Conservation (phyloP, 2,329 filamentous ascomycete species). For the Aspergillus latus region DNA sequence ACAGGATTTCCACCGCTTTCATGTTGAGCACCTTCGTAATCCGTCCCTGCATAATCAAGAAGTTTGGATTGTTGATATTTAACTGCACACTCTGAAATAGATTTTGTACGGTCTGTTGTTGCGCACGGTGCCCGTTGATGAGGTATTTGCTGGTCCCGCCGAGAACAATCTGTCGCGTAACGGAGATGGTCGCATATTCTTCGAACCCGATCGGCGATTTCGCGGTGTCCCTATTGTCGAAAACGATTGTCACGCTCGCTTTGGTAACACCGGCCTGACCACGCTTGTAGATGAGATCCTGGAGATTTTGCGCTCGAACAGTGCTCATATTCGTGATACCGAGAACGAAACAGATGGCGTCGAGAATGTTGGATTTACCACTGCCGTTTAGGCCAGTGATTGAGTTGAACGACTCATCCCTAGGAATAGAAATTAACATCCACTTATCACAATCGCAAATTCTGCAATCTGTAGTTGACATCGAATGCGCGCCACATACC, state of each 20-base stretch:
- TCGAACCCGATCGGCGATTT: conserved; percentile 98
- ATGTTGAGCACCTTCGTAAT: conserved; percentile 99
- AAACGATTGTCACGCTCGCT: conserved; percentile 96
- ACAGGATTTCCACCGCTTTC: conserved; percentile 94
- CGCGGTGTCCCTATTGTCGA: conserved; percentile 93
- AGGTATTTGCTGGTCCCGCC: conserved; percentile 98
- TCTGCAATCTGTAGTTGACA: background rate
- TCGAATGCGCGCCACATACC: conserved; percentile 32
- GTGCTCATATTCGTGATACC: conserved; percentile 97
- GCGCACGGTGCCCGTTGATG: conserved; percentile 95
- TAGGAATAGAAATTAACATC: conserved; percentile 35
- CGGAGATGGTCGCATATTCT: conserved; percentile 92
- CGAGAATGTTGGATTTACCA: conserved; percentile 97
- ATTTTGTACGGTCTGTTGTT: conserved; percentile 97
- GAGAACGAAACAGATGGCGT: conserved; percentile 96
- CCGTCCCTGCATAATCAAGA: conserved; percentile 97
- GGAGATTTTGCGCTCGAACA: conserved; percentile 90
- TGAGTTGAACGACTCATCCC: conserved; percentile 98
- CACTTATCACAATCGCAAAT: background rate
- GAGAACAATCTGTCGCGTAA: conserved; percentile 94
- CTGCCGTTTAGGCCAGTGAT: conserved; percentile 97
- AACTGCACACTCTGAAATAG: conserved; percentile 97
- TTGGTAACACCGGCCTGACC: conserved; percentile 98
- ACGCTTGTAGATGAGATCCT: conserved; percentile 98
- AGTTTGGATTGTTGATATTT: conserved; percentile 99